Base-by-base conservation (phyloP, 345 rosid genomes). In the Alliaria petiolata region DNA sequence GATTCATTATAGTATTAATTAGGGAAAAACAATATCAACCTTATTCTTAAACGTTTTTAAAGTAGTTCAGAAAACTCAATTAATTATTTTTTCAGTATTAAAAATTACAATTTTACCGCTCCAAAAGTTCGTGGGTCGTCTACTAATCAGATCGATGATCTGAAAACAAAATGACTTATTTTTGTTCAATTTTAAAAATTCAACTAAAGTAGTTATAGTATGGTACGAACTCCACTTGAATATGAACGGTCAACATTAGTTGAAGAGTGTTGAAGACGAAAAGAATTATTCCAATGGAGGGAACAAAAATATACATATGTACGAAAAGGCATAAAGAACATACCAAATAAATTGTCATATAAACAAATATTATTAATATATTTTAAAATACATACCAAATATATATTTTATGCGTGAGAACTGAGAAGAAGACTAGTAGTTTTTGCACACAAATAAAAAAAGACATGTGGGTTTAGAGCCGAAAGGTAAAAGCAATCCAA, bases 251-350 rank as follows among this genome's bases (percentile, higher is more conserved):
- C 46, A 62, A 71, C 20, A 71, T 34, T 54, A 44, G 70, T 46
- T 20, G 52, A 67, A 35, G 58, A 53, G 69, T 68, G 57, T 51
- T 43, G 64, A 62, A 61, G 57, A 75, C 74, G 69, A 34, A 68
- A 75, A 53, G 79, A 75, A 75, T 61, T 60, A 38, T 38, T 55
- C 63, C 25, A 20, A 51, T 8, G 9, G 34, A 54, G 55, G 55
- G 62, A 31, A 67, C 54, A 67, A 10, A 58, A 26, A 42, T n/a
- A 51, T 39, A 67, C 43, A 34, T 28, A 61, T 53, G 42, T 46
- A 35, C 36, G 6, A 62, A 75, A 68, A 62, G 45, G 43, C 13
- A 60, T 44, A 68, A 36, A 67, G 39, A 68, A 75, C 43, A 68
- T 16, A 74, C 0, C 11, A 4, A 63, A 40, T 43, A 35, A 16